phyloP scores from a whole-genome alignment of 257 asterid genomes.

The Solanum okadae region DNA sequence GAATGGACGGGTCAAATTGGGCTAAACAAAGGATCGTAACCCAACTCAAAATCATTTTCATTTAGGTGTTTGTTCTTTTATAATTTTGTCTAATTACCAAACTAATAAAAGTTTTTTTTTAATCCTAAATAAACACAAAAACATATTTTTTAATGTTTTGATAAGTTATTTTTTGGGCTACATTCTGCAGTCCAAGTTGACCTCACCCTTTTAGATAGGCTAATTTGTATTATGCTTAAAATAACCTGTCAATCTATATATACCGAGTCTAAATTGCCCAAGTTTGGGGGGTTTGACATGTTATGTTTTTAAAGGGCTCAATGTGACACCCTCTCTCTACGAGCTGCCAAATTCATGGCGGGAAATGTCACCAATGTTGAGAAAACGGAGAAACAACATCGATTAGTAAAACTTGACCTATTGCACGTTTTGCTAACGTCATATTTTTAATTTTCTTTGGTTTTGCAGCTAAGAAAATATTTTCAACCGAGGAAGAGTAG shows the following conservation, averaged over 20 bases:
- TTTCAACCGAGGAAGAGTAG: constrained; percentile 77
- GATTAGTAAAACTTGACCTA: neutral
- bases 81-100: neutral
- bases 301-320: neutral
- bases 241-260: neutral
- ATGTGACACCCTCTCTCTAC: neutral
- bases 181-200: neutral
- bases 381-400: neutral
- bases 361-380: neutral
- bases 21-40: neutral
- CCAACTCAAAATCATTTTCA: neutral
- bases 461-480: constrained; percentile 56
- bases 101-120: neutral
- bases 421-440: neutral
- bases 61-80: neutral
- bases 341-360: neutral
- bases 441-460: neutral
- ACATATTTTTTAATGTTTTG: neutral
- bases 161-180: neutral
- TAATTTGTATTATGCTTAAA: neutral
- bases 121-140: neutral
- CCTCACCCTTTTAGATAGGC: neutral
- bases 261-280: neutral
- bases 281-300: neutral
- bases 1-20: neutral